Evolutionary conservation across 2,329 filamentous ascomycete genomes (phyloP).

Genomic region (Lachnellula cervina): DNA sequence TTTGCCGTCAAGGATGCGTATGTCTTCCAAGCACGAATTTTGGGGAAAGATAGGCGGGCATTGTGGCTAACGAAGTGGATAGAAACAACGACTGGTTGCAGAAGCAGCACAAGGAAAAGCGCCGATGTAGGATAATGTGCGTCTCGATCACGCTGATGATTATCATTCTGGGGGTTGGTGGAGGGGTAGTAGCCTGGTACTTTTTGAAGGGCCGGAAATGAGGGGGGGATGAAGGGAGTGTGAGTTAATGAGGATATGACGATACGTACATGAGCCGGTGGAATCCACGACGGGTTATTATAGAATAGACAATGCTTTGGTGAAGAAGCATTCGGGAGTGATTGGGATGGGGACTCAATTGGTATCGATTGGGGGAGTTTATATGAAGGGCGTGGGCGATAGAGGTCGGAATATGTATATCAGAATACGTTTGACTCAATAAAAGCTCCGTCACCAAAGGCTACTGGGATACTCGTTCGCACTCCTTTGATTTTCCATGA

Average conservation of each 20-base stretch:
- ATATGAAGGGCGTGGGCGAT: no score
- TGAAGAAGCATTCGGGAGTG: neutral
- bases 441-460: no score
- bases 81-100: slow-evolving; percentile 30
- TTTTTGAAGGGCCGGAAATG: slow-evolving; percentile 14
- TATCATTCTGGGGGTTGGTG: slow-evolving; percentile 19
- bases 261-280: neutral
- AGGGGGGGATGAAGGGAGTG: neutral
- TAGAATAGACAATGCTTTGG: neutral
- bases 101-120: slow-evolving; percentile 30
- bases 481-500: no score
- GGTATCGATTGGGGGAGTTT: neutral
- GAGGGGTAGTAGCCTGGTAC: slow-evolving; percentile 25
- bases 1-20: slow-evolving; percentile 14
- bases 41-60: neutral
- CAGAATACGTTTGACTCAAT: no score
- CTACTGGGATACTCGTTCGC: no score
- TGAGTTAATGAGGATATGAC: neutral
- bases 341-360: neutral
- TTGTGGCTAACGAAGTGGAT: slow-evolving; percentile 1
- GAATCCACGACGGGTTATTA: neutral
- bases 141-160: slow-evolving; percentile 22
- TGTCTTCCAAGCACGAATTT: neutral
- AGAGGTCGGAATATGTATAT: no score
- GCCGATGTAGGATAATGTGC: slow-evolving; percentile 24